Percentiles rank a stretch among this genome's conserved stretches.
Conservation (phyloP, 1,284 basidiomycete species). For the Leccinum idahoense region DNA sequence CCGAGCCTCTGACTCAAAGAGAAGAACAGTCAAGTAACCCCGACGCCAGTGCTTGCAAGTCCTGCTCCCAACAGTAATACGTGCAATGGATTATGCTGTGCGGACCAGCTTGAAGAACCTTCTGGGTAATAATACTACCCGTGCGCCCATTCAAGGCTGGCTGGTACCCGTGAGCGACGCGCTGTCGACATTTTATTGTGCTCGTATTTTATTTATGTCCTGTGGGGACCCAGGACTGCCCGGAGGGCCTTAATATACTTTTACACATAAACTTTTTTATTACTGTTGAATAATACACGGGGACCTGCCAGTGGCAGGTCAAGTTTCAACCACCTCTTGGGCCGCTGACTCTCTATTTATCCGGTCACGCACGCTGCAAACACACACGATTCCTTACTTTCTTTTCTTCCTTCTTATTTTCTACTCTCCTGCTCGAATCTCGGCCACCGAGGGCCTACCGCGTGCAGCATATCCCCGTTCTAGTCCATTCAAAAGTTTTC, state of each 20-base stretch:
- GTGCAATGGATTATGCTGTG: no score
- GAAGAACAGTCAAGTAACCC: no score
- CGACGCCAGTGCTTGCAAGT: neutral
- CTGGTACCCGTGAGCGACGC: no score
- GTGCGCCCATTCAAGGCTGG: no score
- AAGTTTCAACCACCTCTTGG: neutral
- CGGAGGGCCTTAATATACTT: no score
- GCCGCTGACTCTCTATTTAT: neutral
- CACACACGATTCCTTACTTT: slow-evolving; percentile 3
- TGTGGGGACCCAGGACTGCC: no score
- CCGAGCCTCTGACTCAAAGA: no score
- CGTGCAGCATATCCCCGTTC: neutral
- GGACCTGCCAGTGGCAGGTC: neutral
- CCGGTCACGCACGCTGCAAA: neutral
- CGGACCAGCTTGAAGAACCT: no score
- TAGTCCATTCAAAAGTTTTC: neutral
- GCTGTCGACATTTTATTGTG: no score
- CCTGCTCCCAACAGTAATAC: neutral
- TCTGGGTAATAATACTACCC: no score
- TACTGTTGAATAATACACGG: neutral
- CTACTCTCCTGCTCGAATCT: neutral
- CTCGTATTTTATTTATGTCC: no score
- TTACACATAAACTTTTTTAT: slow-evolving; percentile 20
- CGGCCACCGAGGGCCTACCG: neutral
- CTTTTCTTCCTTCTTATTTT: neutral